A percentile compares a stretch with the other conserved stretches of the same genome.
Evolutionary conservation across 2,329 filamentous ascomycete genomes (phyloP).

Genomic region (Cucurbitaria berberidis): DNA sequence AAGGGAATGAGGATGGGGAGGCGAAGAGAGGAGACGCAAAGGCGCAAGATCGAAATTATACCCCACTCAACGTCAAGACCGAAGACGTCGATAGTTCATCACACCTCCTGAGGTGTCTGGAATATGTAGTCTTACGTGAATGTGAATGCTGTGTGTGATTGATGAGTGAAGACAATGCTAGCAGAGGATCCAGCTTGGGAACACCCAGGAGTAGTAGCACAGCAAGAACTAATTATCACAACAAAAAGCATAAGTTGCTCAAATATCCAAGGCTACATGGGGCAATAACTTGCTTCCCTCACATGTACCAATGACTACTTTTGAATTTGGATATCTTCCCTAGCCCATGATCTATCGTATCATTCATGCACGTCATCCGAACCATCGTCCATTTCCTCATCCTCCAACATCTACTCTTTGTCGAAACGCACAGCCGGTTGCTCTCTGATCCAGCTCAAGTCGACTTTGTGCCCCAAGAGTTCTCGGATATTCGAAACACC

Average conservation of each 20-base stretch:
- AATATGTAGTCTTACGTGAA: background rate
- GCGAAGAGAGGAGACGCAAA: background rate
- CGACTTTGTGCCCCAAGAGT: conserved; percentile 92
- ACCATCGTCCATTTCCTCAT: background rate
- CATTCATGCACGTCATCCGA: conserved; percentile 2
- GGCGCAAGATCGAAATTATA: background rate
- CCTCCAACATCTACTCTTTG: conserved; percentile 64
- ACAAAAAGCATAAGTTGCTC: background rate
- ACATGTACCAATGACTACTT: background rate
- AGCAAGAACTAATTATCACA: background rate
- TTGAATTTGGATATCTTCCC: background rate
- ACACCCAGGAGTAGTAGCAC: background rate
- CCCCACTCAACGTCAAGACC: background rate
- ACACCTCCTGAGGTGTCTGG: background rate
- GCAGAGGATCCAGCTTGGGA: background rate
- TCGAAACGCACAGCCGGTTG: conserved; percentile 91
- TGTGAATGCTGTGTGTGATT: background rate
- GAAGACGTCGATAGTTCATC: background rate
- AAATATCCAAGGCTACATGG: background rate
- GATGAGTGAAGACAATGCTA: background rate
- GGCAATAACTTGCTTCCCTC: background rate
- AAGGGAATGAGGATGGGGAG: background rate
- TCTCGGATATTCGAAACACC: conserved; percentile 83
- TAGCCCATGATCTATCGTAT: conserved; percentile 2
- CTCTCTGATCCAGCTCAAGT: conserved; percentile 87